Evolutionary conservation across 208 protist species (phyloP).

Genomic region (Strigomonas oncopelti): DNA sequence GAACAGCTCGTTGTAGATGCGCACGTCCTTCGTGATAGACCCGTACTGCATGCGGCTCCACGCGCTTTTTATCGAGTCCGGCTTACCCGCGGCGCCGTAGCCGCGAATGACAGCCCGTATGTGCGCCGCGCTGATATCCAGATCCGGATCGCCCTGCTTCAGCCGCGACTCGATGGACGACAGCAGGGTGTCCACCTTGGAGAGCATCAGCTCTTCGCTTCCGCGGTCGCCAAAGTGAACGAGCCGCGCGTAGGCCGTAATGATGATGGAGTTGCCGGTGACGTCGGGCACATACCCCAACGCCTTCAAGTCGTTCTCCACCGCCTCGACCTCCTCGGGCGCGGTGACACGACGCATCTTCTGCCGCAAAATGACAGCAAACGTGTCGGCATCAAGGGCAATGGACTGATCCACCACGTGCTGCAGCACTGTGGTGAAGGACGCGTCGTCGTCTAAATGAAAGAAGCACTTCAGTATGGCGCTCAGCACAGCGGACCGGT

Average conservation of each 20-base stretch:
- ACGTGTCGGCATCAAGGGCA: slow-evolving; percentile 35
- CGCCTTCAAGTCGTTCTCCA: slow-evolving; percentile 63
- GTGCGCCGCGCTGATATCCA: slow-evolving; percentile 81
- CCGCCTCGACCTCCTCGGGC: slow-evolving; percentile 58
- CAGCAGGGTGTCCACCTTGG: slow-evolving; percentile 85
- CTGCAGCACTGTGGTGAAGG: slow-evolving; percentile 60
- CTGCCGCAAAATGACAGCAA: slow-evolving; percentile 60
- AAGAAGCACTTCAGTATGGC: slow-evolving; percentile 65
- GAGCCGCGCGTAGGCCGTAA: slow-evolving; percentile 77
- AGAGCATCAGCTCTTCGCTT: slow-evolving; percentile 83
- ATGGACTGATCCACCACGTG: slow-evolving; percentile 43
- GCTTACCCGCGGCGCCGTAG: slow-evolving; percentile 76
- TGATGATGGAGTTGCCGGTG: slow-evolving; percentile 82
- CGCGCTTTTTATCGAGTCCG: slow-evolving; percentile 70
- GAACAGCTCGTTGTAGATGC: slow-evolving; percentile 86
- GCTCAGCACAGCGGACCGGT: slow-evolving; percentile 35
- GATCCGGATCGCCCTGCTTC: slow-evolving; percentile 79
- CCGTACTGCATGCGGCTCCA: slow-evolving; percentile 71
- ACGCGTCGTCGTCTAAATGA: slow-evolving; percentile 46
- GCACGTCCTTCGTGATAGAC: slow-evolving; percentile 64
- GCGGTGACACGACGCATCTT: slow-evolving; percentile 69
- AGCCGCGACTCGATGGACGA: slow-evolving; percentile 80
- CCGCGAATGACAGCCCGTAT: slow-evolving; percentile 82
- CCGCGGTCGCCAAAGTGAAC: slow-evolving; percentile 81
- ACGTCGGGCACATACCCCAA: slow-evolving; percentile 73